Evolutionary conservation across 192 early-diverging fungal genomes (phyloP), one percentile per base, ranked within the genome.

Genomic region (Lunasporangiospora selenospora): DNA sequence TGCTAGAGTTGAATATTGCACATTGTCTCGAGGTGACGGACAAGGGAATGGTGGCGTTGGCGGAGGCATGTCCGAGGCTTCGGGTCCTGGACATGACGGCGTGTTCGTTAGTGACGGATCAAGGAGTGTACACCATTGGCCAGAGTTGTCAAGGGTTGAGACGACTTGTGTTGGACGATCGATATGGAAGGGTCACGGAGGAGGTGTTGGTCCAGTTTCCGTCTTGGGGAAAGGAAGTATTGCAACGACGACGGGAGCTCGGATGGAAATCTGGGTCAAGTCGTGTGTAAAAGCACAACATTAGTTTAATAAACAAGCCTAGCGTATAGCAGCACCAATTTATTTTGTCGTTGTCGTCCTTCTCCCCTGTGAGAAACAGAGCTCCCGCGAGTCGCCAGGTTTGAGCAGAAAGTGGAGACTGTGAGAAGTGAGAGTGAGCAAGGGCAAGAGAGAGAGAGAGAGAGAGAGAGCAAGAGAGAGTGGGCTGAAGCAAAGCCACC

Each of bases 11-110:
- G 46, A 53, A 52, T 36, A 11, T 73, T 9, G 53, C 59, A 3
- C 24, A 51, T 29, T 73, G 69, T 30, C 31, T 29, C 3, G 38
- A 58, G 1, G 34, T 63, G 29, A 63, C 60, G 6, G 58, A 73
- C 34, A 31, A 34, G 1, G 69, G 69, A 0, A 16, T 73, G 9
- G 23, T 12, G 3, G 2, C 18, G 3, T 11, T 63, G 15, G 42
- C 61, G 15, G 3, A 13, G 18, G 5, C 6, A n/a, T 63, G 60
- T 38, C 41, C 42, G 0, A 24, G 53, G 4, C 36, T 73, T 1
- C 27, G 29, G 7, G 42, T 41, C 12, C 49, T 73, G 3, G 69
- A 73, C 53, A 58, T 73, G 42, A 45, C 59, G 2, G 69, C 23
- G 7, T 16, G 62, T 8, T 16, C 33, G 6, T 24, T 32, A 3